Conservation (phyloP, 2,329 filamentous ascomycete species). For the Colletotrichum sp. region DNA sequence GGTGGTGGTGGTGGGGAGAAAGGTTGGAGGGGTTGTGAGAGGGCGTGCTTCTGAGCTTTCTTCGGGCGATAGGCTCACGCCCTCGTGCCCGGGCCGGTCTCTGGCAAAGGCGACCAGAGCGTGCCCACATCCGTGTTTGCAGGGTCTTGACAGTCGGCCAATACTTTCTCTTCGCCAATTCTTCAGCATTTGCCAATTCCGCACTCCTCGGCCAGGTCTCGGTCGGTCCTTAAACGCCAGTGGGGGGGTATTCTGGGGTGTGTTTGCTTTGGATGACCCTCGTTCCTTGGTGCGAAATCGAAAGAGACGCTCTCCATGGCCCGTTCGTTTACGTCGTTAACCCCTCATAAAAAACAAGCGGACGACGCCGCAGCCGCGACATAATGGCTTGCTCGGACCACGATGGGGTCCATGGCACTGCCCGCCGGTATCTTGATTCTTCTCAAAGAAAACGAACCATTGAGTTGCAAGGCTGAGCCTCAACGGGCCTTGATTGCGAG, state of each 20-base stretch:
- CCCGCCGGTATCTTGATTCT: neutral
- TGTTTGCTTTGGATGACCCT: slow-evolving; percentile 6
- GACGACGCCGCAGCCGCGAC: slow-evolving; percentile 16
- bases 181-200: slow-evolving; percentile 14
- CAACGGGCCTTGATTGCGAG: neutral
- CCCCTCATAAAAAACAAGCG: slow-evolving; percentile 10
- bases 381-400: slow-evolving; percentile 15
- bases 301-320: neutral
- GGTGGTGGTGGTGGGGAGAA: neutral
- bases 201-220: slow-evolving; percentile 14
- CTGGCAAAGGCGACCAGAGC: neutral
- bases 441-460: neutral
- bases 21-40: neutral
- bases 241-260: neutral
- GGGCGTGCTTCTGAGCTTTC: neutral
- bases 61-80: slow-evolving; percentile 1
- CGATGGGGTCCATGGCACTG: neutral
- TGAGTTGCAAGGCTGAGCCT: neutral
- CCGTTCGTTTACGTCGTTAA: slow-evolving; percentile 11
- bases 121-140: slow-evolving; percentile 13
- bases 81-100: neutral
- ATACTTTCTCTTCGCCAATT: neutral
- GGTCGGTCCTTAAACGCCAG: slow-evolving; percentile 8
- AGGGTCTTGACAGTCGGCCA: slow-evolving; percentile 4
- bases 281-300: slow-evolving; percentile 3